Percentiles rank a stretch among this genome's conserved stretches.
Conservation (phyloP, 2,329 filamentous ascomycete genomes). For the Alternaria ethzedia region DNA sequence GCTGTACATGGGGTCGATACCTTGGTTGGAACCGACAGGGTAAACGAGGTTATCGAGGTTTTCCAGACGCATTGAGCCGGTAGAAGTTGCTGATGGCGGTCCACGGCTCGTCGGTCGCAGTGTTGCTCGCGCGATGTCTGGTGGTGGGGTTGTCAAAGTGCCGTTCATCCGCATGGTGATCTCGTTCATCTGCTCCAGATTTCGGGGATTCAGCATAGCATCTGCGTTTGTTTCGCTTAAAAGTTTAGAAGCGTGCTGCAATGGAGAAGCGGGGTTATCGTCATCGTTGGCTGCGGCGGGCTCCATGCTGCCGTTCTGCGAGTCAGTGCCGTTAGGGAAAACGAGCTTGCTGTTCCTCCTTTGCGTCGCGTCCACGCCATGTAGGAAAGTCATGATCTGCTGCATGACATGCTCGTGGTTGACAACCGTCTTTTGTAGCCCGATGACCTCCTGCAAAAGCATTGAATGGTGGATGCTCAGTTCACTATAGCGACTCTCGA, state of each 20-base stretch:
- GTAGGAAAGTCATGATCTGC: constrained; percentile 72
- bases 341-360: constrained; percentile 63
- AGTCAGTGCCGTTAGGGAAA: constrained; percentile 45
- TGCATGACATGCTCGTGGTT: constrained; percentile 76
- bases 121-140: constrained; percentile 59
- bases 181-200: constrained; percentile 70
- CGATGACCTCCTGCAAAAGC: constrained; percentile 68
- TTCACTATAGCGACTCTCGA: constrained; percentile 85
- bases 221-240: constrained; percentile 70
- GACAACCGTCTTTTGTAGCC: constrained; percentile 72
- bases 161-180: constrained; percentile 62
- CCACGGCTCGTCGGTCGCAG: constrained; percentile 54
- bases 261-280: constrained; percentile 69
- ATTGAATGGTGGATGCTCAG: constrained; percentile 71
- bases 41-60: constrained; percentile 80
- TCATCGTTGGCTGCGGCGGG: constrained; percentile 59
- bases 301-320: constrained; percentile 52
- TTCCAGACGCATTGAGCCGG: constrained; percentile 59
- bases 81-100: constrained; percentile 57
- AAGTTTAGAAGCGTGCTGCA: constrained; percentile 72
- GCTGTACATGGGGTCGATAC: constrained; percentile 92
- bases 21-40: constrained; percentile 86
- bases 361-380: constrained; percentile 68
- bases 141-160: constrained; percentile 63
- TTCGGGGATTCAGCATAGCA: constrained; percentile 67